phyloP scores from a whole-genome alignment of 768 basidiomycete species.

The Termitomyces sp. region DNA sequence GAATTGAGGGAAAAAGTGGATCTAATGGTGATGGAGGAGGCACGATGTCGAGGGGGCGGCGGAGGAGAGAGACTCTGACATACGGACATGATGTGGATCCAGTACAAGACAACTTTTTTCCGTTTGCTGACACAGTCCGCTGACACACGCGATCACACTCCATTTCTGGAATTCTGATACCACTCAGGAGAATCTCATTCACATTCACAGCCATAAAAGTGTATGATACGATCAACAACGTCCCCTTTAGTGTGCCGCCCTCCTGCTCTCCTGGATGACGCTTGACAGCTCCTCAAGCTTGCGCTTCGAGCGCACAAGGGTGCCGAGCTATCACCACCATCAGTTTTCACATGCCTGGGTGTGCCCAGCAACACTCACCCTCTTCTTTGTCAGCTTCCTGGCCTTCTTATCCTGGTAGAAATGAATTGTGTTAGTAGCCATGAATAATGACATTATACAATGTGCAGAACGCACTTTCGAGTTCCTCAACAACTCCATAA shows the following conservation, averaged over 20 bases:
- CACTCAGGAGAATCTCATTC: neutral
- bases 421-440: neutral
- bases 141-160: slow-evolving; percentile 8
- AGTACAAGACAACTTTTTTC: neutral
- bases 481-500: slow-evolving; percentile 97
- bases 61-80: slow-evolving; percentile 24
- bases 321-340: slow-evolving; percentile 66
- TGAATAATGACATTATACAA: neutral
- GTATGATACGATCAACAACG: neutral
- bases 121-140: slow-evolving; percentile 9
- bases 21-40: slow-evolving; percentile 55
- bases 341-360: neutral
- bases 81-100: slow-evolving; percentile 11
- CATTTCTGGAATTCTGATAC: slow-evolving; percentile 1
- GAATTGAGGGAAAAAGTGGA: slow-evolving; percentile 45
- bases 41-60: slow-evolving; percentile 46
- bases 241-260: slow-evolving; percentile 44
- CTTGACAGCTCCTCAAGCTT: slow-evolving; percentile 94
- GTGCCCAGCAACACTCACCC: slow-evolving; percentile 51
- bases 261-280: slow-evolving; percentile 92
- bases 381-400: slow-evolving; percentile 98
- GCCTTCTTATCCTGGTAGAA: slow-evolving; percentile 90
- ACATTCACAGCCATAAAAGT: neutral
- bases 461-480: slow-evolving; percentile 66
- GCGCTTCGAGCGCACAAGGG: slow-evolving; percentile 96